phyloP scores from a whole-genome alignment of 306 rosid species.

The Dryas octopetala region DNA sequence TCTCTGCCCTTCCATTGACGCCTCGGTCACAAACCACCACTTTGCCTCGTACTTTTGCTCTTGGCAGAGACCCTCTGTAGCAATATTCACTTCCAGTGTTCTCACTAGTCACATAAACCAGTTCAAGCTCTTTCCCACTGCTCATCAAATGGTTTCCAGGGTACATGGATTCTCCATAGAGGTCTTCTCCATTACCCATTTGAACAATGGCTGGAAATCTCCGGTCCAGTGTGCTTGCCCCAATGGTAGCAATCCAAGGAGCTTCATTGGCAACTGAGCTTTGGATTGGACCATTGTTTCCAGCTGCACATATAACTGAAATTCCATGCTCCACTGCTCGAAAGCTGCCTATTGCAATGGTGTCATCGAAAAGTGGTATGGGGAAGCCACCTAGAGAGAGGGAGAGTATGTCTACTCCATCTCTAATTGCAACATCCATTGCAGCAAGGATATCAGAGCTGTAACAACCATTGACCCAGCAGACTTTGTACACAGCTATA shows the following conservation, averaged over 20 bases:
- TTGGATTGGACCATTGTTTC: conserved; percentile 74
- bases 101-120: conserved; percentile 52
- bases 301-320: conserved; percentile 80
- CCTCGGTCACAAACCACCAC: conserved; percentile 92
- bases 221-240: conserved; percentile 80
- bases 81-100: conserved; percentile 63
- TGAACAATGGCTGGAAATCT: conserved; percentile 70
- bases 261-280: conserved; percentile 93
- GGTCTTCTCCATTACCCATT: conserved; percentile 59
- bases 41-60: conserved; percentile 66
- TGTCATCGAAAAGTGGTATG: conserved; percentile 69
- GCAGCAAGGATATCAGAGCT: conserved; percentile 91
- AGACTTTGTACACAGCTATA: conserved; percentile 84
- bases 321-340: conserved; percentile 85
- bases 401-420: conserved; percentile 82
- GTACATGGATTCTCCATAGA: conserved; percentile 80
- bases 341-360: conserved; percentile 82
- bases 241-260: conserved; percentile 90
- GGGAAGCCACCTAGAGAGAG: conserved; percentile 88
- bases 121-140: conserved; percentile 44
- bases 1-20: conserved; percentile 80
- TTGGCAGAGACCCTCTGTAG: conserved; percentile 73
- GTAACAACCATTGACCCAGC: conserved; percentile 89
- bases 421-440: conserved; percentile 77
- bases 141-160: conserved; percentile 37